Evolutionary conservation across 805 yeast species (phyloP).

Genomic region (Zygoascus biomembranicola): DNA sequence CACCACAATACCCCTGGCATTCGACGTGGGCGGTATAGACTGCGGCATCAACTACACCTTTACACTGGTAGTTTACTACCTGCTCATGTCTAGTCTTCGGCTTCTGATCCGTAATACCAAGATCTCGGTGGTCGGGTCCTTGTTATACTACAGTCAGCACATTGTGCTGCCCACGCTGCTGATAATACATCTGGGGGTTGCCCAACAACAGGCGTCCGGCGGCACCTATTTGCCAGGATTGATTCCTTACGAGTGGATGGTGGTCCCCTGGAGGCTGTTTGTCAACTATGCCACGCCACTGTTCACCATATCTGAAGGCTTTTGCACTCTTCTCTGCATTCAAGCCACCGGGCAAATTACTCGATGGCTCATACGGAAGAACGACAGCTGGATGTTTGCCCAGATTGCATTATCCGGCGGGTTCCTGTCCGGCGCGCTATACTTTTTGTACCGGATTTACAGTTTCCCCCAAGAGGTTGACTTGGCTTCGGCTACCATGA

Average conservation of each 20-base stretch:
- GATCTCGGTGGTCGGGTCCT: slow-evolving; percentile 27
- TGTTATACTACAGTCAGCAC: slow-evolving; percentile 72
- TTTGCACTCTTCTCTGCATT: slow-evolving; percentile 83
- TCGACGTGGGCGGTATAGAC: slow-evolving; percentile 83
- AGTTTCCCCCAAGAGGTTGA: slow-evolving; percentile 61
- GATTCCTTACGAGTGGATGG: slow-evolving; percentile 28
- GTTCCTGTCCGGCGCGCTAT: slow-evolving; percentile 65
- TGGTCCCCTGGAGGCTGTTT: slow-evolving; percentile 62
- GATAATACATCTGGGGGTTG: slow-evolving; percentile 39
- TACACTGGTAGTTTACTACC: slow-evolving; percentile 63
- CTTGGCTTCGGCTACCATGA: slow-evolving; percentile 64
- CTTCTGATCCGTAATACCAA: slow-evolving; percentile 38
- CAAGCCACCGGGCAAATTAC: slow-evolving; percentile 86
- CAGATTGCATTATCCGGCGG: slow-evolving; percentile 66
- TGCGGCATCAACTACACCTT: slow-evolving; percentile 84
- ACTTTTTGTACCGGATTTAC: slow-evolving; percentile 76
- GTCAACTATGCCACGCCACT: slow-evolving; percentile 78
- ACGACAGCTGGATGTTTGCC: slow-evolving; percentile 74
- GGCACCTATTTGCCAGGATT: slow-evolving; percentile 3
- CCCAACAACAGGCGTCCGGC: slow-evolving; percentile 11
- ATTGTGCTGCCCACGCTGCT: slow-evolving; percentile 74
- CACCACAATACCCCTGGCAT: slow-evolving; percentile 83
- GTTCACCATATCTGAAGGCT: slow-evolving; percentile 85
- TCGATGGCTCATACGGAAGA: slow-evolving; percentile 56
- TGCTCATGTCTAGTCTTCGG: slow-evolving; percentile 63